A percentile compares a stretch with the other conserved stretches of the same genome.
Evolutionary conservation across 2,329 filamentous ascomycete species (phyloP).

Genomic region (Pseudocercospora ulei): DNA sequence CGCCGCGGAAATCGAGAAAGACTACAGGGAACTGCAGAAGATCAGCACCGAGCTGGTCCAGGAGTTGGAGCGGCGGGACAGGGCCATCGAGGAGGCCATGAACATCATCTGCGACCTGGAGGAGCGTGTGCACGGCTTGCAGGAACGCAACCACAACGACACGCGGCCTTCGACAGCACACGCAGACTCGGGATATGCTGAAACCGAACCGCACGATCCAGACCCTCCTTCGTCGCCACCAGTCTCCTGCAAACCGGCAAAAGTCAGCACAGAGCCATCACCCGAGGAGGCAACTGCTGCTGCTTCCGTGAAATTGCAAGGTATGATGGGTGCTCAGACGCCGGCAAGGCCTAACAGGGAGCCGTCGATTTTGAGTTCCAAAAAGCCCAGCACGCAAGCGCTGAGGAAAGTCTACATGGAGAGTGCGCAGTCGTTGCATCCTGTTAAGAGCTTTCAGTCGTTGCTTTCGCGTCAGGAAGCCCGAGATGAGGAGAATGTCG

Average conservation of each 20-base stretch:
- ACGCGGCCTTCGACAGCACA: constrained; percentile 32
- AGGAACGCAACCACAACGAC: constrained; percentile 23
- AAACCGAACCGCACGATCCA: constrained; percentile 31
- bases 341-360: constrained; percentile 27
- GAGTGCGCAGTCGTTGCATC: constrained; percentile 26
- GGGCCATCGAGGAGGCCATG: constrained; percentile 61
- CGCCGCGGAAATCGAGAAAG: constrained; percentile 31
- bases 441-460: constrained; percentile 34
- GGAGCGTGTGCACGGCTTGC: constrained; percentile 34
- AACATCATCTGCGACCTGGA: constrained; percentile 59
- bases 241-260: too few species aligned
- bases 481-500: constrained; percentile 25
- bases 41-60: constrained; percentile 50
- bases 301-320: constrained; percentile 23
- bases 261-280: too few species aligned
- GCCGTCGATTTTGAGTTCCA: constrained; percentile 29
- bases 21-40: constrained; percentile 45
- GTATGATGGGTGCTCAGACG: constrained; percentile 21
- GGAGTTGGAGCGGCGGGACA: constrained; percentile 56
- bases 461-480: constrained; percentile 30
- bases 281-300: constrained; percentile 21
- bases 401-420: constrained; percentile 34
- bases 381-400: constrained; percentile 32
- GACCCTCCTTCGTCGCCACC: constrained; percentile 27
- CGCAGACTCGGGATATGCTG: constrained; percentile 33